Base-by-base conservation (phyloP, 2,329 filamentous ascomycete genomes). In the Talaromyces marneffei region DNA sequence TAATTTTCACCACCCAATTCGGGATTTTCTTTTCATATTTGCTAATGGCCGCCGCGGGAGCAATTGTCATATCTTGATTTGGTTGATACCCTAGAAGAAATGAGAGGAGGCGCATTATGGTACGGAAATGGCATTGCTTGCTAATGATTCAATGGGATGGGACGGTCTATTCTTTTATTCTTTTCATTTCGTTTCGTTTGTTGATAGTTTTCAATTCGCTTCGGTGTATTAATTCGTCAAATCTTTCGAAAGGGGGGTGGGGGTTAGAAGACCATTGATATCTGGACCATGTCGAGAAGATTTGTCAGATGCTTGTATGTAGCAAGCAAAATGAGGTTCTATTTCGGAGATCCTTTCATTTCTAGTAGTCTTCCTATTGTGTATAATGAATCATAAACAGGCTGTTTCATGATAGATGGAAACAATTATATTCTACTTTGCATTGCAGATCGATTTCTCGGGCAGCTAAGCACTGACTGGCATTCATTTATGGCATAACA, bases 401-500 rank as follows among this genome's bases (percentile, higher is more conserved):
- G 35, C 4, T 14, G 16, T 52, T 35, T 12, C 25, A 50, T 39
- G 33, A 8, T 25, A 55, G 33, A 16, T 39, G 18, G 5, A 55
- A 55, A 39, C 5, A 29, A 55, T 27, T 55, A 55, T 55, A 55
- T 55, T 55, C 33, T 55, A 55, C 52, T 35, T 35, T 55, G 52
- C 25, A 25, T 55, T 55, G 52, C 29, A 29, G 40, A 39, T 39
- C 18, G 33, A 40, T 55, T 55, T 35, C 31, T 39, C 18, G 52
- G 25, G 33, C 31, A 20, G 23, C 14, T 40, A n/a, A 39, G 33
- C n/a, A 35, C 31, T 37, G 29, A 40, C 14, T 55, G 35, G 31
- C 29, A 55, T 55, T 55, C 52, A 55, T 55, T 55, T 50, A 50
- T 58, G 39, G 55, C 55, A 58, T 58, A 58, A 58, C 55, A 58